A percentile compares a stretch with the other conserved stretches of the same genome.
Evolutionary conservation across 2,329 filamentous ascomycete species (phyloP).

Genomic region (Fusarium goolgardi): DNA sequence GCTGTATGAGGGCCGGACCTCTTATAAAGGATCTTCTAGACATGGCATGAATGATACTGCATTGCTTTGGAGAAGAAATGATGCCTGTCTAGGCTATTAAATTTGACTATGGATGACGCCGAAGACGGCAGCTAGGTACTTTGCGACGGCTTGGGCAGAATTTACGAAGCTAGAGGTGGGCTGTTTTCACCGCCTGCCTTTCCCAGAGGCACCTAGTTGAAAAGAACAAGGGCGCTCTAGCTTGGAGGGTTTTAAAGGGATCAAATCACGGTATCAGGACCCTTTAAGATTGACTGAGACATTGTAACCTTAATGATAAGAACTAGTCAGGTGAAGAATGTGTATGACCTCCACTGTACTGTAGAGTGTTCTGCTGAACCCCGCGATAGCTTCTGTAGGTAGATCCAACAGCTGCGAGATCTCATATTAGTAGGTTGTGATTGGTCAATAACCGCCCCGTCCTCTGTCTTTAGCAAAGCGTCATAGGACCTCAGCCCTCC

Average conservation of each 20-base stretch:
- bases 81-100: slow-evolving; percentile 12
- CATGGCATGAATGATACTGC: slow-evolving; percentile 34
- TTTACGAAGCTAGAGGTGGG: slow-evolving; percentile 30
- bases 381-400: slow-evolving; percentile 19
- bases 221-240: background rate
- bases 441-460: slow-evolving; percentile 36
- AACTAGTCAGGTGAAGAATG: slow-evolving; percentile 21
- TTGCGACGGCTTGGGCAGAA: slow-evolving; percentile 37
- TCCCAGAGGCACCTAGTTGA: background rate
- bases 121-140: slow-evolving; percentile 29
- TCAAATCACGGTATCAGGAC: background rate
- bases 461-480: slow-evolving; percentile 23
- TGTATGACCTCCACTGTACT: slow-evolving; percentile 14
- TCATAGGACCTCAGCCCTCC: slow-evolving; percentile 37
- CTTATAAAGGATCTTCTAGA: slow-evolving; percentile 31
- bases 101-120: slow-evolving; percentile 35
- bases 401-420: slow-evolving; percentile 29
- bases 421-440: slow-evolving; percentile 23
- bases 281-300: background rate
- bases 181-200: slow-evolving; percentile 43
- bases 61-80: slow-evolving; percentile 21
- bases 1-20: slow-evolving; percentile 30
- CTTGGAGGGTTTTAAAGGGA: slow-evolving; percentile 1
- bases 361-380: background rate
- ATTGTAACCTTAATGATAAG: background rate